These are phyloP conservation scores for Wallacemonas sp. DNA, from an alignment of 208 protist species.

Conservation along the genomic window DNA sequence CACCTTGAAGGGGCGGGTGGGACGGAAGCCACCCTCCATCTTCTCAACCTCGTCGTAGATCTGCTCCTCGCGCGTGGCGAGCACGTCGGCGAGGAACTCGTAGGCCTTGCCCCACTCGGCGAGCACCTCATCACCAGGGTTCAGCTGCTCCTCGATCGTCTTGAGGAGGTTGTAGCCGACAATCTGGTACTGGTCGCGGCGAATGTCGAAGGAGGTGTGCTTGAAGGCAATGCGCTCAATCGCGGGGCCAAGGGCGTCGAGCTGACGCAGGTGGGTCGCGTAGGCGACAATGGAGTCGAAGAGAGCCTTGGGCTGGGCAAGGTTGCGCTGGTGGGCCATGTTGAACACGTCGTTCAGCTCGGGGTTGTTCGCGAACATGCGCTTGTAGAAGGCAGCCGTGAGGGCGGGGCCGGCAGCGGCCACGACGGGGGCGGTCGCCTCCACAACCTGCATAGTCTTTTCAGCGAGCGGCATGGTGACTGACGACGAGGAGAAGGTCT, in stretches of 20 bases:
- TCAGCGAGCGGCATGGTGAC: constrained; percentile 32
- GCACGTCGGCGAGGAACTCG: constrained; percentile 42
- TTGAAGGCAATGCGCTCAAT: constrained; percentile 52
- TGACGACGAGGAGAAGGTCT: neutral
- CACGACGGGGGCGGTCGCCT: constrained; percentile 40
- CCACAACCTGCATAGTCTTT: constrained; percentile 42
- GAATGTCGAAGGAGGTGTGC: constrained; percentile 44
- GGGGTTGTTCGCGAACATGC: constrained; percentile 40
- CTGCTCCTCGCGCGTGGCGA: constrained; percentile 41
- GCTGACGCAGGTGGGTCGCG: constrained; percentile 39
- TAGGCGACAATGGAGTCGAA: constrained; percentile 50
- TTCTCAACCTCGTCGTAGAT: constrained; percentile 36
- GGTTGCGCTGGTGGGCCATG: constrained; percentile 38
- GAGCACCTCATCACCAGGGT: constrained; percentile 38
- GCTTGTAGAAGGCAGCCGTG: constrained; percentile 40
- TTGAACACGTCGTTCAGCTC: constrained; percentile 56
- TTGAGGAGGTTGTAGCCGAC: constrained; percentile 50
- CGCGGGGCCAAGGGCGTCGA: constrained; percentile 31
- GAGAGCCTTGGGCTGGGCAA: constrained; percentile 43
- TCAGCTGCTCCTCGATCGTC: constrained; percentile 46
- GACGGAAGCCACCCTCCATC: constrained; percentile 28
- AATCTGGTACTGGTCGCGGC: constrained; percentile 42
- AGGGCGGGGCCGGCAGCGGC: constrained; percentile 32
- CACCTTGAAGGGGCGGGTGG: constrained; percentile 33
- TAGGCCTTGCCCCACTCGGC: constrained; percentile 51